Base-by-base conservation (phyloP, 108 stramenopile species). In the Chaetoceros tenuissimus region DNA sequence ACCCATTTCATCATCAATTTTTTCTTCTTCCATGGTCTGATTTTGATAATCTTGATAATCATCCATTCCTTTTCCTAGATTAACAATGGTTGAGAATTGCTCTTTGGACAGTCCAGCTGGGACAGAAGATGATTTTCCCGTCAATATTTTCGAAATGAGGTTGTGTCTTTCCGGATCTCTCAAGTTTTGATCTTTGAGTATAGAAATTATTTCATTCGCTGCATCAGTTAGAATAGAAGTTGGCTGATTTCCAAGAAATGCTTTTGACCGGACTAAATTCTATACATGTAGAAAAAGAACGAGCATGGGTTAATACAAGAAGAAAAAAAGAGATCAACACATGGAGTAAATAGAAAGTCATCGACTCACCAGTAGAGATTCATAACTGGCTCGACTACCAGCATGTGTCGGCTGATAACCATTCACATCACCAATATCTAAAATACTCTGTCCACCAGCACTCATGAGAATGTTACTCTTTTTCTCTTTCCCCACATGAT, bases 1-100 rank as follows among this genome's bases (percentile, higher is more conserved):
- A 40, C 95, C 96, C 84, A 96, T 97, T 56, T 97, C 94, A 51
- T 93, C 93, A 57, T 97, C 94, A 44, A 93, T 61, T 23, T 72
- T 63, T 23, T 74, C 69, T 28, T 61, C 72, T 10, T 77, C 64
- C 29, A 66, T 40, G 22, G 46, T 59, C 51, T 49, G 57, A 31
- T 50, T 73, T 16, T 40, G 71, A 31, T 63, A 68, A 16, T 65
- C 63, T 25, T 72, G 65, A 63, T 89, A 97, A 73, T 97, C 96
- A 50, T 92, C 87, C 57, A 97, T 71, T 17, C 65, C 60, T 59
- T 89, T 95, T n/a, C 93, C 94, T 18, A 96, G 62, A 34, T 69
- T 74, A 25, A 95, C 89, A 51, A 97, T 62, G 43, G 75, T 69
- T 8, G 88, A 73, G 67, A 86, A 96, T 17, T 71, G 64, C 31